Evolutionary conservation across 139 green algal species (phyloP).

Genomic region (Pleodorina starrii): DNA sequence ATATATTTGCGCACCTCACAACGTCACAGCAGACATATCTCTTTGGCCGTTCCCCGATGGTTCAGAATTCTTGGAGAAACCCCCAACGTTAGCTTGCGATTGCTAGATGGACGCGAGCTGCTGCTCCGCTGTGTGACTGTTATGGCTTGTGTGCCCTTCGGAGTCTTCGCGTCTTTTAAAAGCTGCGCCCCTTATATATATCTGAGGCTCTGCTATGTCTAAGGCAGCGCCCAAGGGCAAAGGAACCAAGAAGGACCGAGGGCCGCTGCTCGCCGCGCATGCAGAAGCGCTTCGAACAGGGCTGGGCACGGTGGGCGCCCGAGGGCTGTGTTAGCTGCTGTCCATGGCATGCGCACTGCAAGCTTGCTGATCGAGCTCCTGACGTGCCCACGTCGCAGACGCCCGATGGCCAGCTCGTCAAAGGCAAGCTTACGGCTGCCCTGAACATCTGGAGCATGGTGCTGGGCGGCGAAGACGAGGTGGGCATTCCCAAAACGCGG

Average conservation of each 20-base stretch:
- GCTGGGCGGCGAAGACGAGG: slow-evolving; percentile 46
- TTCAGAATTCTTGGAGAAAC: no score
- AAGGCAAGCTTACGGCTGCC: neutral
- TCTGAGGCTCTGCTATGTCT: slow-evolving; percentile 1
- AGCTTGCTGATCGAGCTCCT: neutral
- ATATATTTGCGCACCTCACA: no score
- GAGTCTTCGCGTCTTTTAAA: no score
- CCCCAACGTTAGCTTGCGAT: no score
- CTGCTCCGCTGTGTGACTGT: no score
- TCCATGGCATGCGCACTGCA: neutral
- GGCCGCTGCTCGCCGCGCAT: slow-evolving; percentile 8
- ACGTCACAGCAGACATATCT: no score
- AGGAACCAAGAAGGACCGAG: slow-evolving; percentile 36
- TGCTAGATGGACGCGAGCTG: no score
- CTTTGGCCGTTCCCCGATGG: no score
- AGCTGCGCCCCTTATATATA: no score
- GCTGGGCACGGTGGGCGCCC: neutral
- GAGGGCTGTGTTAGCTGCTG: neutral
- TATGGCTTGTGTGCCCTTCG: no score
- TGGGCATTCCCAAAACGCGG: neutral
- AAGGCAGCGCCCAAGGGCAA: slow-evolving; percentile 15
- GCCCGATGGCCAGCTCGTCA: slow-evolving; percentile 18
- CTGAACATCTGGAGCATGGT: slow-evolving; percentile 52
- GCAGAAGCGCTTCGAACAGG: slow-evolving; percentile 25
- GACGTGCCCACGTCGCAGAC: neutral